Base-by-base conservation (phyloP, 1,139 yeast species). In the Saccharomyces hybrid region DNA sequence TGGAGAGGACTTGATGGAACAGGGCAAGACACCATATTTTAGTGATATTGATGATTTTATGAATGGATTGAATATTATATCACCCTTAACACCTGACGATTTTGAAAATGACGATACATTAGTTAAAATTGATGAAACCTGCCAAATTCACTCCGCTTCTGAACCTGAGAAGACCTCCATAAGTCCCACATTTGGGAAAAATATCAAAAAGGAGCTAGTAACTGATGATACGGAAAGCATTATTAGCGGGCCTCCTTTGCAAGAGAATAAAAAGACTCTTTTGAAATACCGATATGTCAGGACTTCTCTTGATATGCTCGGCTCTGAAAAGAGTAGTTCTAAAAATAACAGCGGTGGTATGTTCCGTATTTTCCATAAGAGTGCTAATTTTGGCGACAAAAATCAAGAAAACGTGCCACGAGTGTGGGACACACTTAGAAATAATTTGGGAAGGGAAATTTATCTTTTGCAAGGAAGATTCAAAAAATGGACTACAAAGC, bases 401-500 rank as follows among this genome's bases (percentile, higher is more conserved):
- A 38, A 9, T 16, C 44, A 38, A 38, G 44, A 38, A 38, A 20
- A 38, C 44, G 25, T 38, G 25, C 44, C 44, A 38, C 23, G 44
- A 9, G 25, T 38, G 25, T 38, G 44, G 44, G 25, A 38, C 16
- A 20, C 7, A 2, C 25, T 38, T 20, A 38, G 13, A 16, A 16
- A 16, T 5, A 38, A 38, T 20, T 9, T 27, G 51, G 52, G 38
- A 48, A 52, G 48, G 49, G 52, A 51, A 49, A 48, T 32, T 16
- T 49, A 32, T 30, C 51, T 47, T n/a, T 49, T 47, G 16, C 54
- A 48, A 26, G 38, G 31, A 53, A 56, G 52, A 20, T 38, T 38
- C 4, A 38, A 38, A 20, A 38, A 9, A 20, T 38, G 44, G 44
- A 38, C 44, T 16, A 13, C 44, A 9, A 38, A 38, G 11, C 23